Base-by-base conservation (phyloP, 345 rosid genomes). In the Barbarea vulgaris region DNA sequence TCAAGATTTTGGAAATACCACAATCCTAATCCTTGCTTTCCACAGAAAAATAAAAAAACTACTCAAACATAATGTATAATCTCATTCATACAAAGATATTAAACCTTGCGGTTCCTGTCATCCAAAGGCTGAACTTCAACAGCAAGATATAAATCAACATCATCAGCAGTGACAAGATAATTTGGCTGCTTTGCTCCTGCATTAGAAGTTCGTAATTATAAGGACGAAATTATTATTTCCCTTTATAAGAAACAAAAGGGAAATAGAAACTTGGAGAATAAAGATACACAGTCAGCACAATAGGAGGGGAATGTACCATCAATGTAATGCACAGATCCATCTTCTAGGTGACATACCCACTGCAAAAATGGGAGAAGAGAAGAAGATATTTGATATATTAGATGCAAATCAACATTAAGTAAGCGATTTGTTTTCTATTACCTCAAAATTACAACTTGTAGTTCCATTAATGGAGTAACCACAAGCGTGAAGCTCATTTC, bases 371-470 rank as follows among this genome's bases (percentile, higher is more conserved):
- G 10, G 42, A 59, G 37, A 77, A 72, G 33, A 61, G 64, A 69
- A 59, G 21, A 63, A 63, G 66, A 25, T 36, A 64, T 9, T 39
- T 69, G 66, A 25, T 36, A 64, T 9, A 48, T 69, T 63, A 73
- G 41, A 77, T 14, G 77, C 59, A 69, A 27, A 46, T 70, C 46
- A 56, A 27, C 22, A 46, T 7, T 11, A 64, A 46, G 37, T 56
- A 64, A 77, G 11, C 27, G 24, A 57, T 50, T 15, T 63, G 17
- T 78, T 18, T 18, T 28, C 33, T 64, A 17, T 37, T n/a, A 90
- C 99, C 97, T 95, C 97, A 75, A 95, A 95, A 77, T 95, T 95
- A 87, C 99, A 95, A 75, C 97, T 92, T 68, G 96, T 95, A 69
- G 99, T 92, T 85, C 99, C 99, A 86, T 95, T 87, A 64, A 86